Evolutionary conservation across 1,139 yeast genomes (phyloP).

Genomic region (Suhomyces bokatorum): DNA sequence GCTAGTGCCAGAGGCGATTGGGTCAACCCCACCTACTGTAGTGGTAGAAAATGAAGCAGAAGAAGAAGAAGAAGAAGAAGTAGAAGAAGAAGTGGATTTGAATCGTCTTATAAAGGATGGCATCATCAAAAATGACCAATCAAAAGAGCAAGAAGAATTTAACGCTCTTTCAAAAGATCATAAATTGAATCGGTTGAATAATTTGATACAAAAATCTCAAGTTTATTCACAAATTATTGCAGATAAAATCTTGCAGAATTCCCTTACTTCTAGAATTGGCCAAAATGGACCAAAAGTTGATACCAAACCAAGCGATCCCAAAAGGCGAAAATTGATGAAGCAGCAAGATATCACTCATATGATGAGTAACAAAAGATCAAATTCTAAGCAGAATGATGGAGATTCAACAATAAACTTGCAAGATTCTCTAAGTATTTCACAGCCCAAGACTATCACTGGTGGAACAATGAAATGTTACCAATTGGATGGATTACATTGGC

Average conservation of each 20-base stretch:
- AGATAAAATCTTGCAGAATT: constrained; percentile 62
- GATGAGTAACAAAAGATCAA: constrained; percentile 24
- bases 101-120: constrained; percentile 1
- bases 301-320: constrained; percentile 13
- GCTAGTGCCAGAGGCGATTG: too few relatives aligned
- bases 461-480: constrained; percentile 80
- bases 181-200: constrained; percentile 64
- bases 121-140: not conserved
- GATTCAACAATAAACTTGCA: constrained; percentile 28
- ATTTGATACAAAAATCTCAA: constrained; percentile 78
- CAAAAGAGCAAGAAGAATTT: constrained; percentile 42
- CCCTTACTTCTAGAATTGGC: constrained; percentile 26
- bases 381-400: constrained; percentile 23
- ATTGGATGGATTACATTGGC: constrained; percentile 88
- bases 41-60: too few relatives aligned
- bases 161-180: constrained; percentile 37
- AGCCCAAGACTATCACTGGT: constrained; percentile 69
- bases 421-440: constrained; percentile 26
- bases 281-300: constrained; percentile 14
- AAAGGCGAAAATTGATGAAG: constrained; percentile 15
- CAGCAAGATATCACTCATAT: constrained; percentile 26
- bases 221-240: constrained; percentile 81
- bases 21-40: too few relatives aligned
- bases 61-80: not conserved
- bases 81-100: not conserved